Evolutionary conservation across 2,329 filamentous ascomycete genomes (phyloP), one percentile per base, ranked within the genome.

Genomic region (Botrytis porri): DNA sequence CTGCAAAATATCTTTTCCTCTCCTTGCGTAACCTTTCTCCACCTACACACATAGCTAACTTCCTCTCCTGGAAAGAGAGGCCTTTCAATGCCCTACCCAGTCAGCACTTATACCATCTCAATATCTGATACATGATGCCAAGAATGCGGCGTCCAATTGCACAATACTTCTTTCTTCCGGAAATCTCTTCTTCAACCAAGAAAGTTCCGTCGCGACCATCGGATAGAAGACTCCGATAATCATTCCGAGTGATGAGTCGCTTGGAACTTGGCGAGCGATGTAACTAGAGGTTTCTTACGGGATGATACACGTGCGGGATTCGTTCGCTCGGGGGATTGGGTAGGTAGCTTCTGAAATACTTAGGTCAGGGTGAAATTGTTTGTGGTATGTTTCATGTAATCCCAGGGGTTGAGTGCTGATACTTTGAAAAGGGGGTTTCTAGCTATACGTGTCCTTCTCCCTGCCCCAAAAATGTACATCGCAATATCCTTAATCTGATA

Each of bases 1-100:
- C 35, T 25, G 35, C 35, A n/a, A n/a, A 39, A 25, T 51, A n/a
- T 8, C 20, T 37, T 37, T n/a, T 29, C 45, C 25, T 54, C 32
- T 29, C 35, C 22, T n/a, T 39, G 35, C 37, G 4, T 25, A 66
- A 39, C 2, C 4, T 35, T 54, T 51, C 43, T 41, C 60, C 60
- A 65, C 39, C n/a, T 35, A 32, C 8, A 14, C n/a, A 39, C 43
- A 32, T 45, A 37, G 43, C 22, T 22, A 66, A 66, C 45, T 66
- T 66, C 64, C 45, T 51, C 32, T 66, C 14, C 35, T 66, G 64
- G 45, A 48, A 66, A 66, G 35, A 16, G 64, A 39, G 45, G 18
- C 16, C 35, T 54, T 29, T 41, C 35, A 5, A 67, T 29, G 39
- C 45, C n/a, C 48, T 39, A 63, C 64, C 41, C 32, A 35, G n/a